phyloP scores from a whole-genome alignment of 75 land plant species.

The Cunninghamia lanceolata region DNA sequence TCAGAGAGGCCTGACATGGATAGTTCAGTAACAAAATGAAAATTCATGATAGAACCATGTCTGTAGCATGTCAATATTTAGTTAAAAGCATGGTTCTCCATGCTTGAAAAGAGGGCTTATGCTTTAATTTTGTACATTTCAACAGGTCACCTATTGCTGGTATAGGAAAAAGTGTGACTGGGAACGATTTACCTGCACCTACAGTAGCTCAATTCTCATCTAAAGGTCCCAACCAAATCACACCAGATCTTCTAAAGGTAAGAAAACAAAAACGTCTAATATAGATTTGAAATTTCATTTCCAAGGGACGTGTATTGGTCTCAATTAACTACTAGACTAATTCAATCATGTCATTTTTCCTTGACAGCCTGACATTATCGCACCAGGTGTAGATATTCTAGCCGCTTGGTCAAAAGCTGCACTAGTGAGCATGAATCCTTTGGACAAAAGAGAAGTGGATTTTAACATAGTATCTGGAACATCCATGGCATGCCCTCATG shows the following conservation, averaged over 20 bases:
- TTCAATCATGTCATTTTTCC: background rate
- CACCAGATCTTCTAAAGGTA: background rate
- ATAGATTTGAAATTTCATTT: background rate
- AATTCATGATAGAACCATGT: too few species aligned
- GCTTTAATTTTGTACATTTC: background rate
- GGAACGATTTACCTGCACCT: slow-evolving; percentile 8
- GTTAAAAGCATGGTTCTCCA: background rate
- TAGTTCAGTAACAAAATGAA: too few species aligned
- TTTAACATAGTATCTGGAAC: slow-evolving; percentile 15
- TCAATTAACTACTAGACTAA: too few species aligned
- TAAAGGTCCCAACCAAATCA: slow-evolving; percentile 2
- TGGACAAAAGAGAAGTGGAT: background rate
- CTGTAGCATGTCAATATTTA: background rate
- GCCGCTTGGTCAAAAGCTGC: slow-evolving; percentile 10
- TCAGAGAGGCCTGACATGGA: too few species aligned
- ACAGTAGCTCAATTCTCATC: slow-evolving; percentile 11
- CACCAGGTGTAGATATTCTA: slow-evolving; percentile 9
- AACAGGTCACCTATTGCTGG: background rate
- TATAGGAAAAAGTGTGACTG: background rate
- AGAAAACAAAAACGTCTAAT: background rate
- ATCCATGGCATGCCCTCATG: slow-evolving; percentile 12
- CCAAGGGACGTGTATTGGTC: background rate
- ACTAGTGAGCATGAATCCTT: background rate
- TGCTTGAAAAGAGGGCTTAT: background rate
- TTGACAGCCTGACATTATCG: background rate